phyloP scores from a whole-genome alignment of 106 monocot species.

The Dioscorea zingiberensis region DNA sequence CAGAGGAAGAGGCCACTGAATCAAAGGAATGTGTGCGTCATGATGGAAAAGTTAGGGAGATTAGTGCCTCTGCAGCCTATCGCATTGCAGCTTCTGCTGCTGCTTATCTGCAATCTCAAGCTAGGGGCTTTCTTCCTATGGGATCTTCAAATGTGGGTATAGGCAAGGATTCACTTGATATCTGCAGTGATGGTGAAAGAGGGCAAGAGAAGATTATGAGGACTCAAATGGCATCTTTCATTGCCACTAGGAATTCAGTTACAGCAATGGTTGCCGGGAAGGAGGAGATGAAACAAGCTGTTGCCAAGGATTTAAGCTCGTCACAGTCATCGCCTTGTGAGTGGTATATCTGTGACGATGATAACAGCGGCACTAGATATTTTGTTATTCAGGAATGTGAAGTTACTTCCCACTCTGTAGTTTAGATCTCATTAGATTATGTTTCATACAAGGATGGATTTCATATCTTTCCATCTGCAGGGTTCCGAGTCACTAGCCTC shows the following conservation, averaged over 20 bases:
- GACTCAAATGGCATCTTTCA: conserved; percentile 48
- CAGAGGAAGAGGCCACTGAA: background rate
- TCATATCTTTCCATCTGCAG: conserved; percentile 24
- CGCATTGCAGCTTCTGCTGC: conserved; percentile 61
- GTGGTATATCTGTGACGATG: conserved; percentile 92
- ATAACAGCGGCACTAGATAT: conserved; percentile 54
- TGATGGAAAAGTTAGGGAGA: conserved; percentile 4
- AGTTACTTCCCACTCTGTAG: background rate
- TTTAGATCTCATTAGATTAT: background rate
- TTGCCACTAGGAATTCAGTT: conserved; percentile 65
- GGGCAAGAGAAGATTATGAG: background rate
- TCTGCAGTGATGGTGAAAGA: background rate
- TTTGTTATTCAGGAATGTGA: conserved; percentile 79
- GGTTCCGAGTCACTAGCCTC: conserved; percentile 85
- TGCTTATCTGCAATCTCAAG: conserved; percentile 54
- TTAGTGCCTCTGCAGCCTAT: conserved; percentile 39
- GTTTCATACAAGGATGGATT: background rate
- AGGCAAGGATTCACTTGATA: background rate
- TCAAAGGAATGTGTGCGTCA: conserved; percentile 2
- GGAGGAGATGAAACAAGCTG: conserved; percentile 61
- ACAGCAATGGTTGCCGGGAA: conserved; percentile 75
- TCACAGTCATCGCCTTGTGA: conserved; percentile 55
- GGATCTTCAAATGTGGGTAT: conserved; percentile 1
- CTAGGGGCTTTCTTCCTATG: conserved; percentile 35
- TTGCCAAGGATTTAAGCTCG: conserved; percentile 69